Conservation (phyloP, 768 basidiomycete genomes). For the Leccinum variicolor region DNA sequence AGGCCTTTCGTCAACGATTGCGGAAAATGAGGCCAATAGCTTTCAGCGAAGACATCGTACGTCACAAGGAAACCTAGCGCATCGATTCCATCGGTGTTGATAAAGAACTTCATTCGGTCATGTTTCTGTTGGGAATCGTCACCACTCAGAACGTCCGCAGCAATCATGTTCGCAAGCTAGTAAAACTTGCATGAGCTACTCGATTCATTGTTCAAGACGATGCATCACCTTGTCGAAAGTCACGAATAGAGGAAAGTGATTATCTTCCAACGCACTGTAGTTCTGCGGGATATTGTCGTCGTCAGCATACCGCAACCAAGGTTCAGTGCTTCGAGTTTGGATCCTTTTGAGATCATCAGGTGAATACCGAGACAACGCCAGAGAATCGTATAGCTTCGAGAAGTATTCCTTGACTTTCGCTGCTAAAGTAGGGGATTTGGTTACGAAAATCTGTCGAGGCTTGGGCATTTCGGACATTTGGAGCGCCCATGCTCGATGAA, state of each 20-base stretch:
- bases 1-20: slow-evolving; percentile 49
- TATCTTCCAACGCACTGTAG: slow-evolving; percentile 54
- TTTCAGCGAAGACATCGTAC: slow-evolving; percentile 43
- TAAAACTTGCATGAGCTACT: not conserved
- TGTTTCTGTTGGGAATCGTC: slow-evolving; percentile 3
- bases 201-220: not conserved
- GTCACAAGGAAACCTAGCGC: slow-evolving; percentile 34
- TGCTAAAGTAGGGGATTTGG: slow-evolving; percentile 63
- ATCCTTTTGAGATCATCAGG: slow-evolving; percentile 37
- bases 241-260: slow-evolving; percentile 68
- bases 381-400: slow-evolving; percentile 45
- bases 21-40: slow-evolving; percentile 62
- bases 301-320: slow-evolving; percentile 30
- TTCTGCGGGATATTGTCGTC: slow-evolving; percentile 37
- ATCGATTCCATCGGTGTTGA: slow-evolving; percentile 11
- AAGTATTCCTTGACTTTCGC: slow-evolving; percentile 68
- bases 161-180: slow-evolving; percentile 27
- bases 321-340: slow-evolving; percentile 17
- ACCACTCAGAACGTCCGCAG: slow-evolving; percentile 17
- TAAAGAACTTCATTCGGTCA: slow-evolving; percentile 15
- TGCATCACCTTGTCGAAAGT: slow-evolving; percentile 57
- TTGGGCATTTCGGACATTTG: slow-evolving; percentile 33
- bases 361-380: slow-evolving; percentile 35
- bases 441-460: slow-evolving; percentile 70
- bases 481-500: slow-evolving; percentile 52